Percentiles rank a stretch among this genome's conserved stretches.
These are phyloP conservation scores for Picochlorum sp. DNA, from an alignment of 139 green algal genomes.

Conservation along the genomic window DNA sequence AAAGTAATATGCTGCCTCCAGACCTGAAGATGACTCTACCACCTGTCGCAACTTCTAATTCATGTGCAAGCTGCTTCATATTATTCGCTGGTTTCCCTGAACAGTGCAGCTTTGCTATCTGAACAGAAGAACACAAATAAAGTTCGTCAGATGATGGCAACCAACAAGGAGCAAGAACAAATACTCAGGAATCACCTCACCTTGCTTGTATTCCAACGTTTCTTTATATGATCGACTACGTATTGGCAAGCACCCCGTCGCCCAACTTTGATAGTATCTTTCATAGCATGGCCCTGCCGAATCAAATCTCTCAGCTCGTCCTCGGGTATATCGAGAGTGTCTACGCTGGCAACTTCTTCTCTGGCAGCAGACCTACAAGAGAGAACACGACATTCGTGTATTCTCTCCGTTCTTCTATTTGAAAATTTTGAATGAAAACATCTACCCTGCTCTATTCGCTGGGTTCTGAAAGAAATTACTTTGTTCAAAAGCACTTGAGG, in stretches of 20 bases:
- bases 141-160: too few relatives aligned
- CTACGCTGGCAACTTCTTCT: background rate
- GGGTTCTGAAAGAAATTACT: too few relatives aligned
- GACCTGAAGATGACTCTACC: slow-evolving; percentile 19
- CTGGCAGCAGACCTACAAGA: too few relatives aligned
- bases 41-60: slow-evolving; percentile 20
- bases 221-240: slow-evolving; percentile 14
- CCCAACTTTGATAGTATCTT: slow-evolving; percentile 27
- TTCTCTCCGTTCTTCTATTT: too few relatives aligned
- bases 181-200: background rate
- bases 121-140: background rate
- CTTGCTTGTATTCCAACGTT: slow-evolving; percentile 26
- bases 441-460: too few relatives aligned
- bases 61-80: slow-evolving; percentile 22
- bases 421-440: too few relatives aligned
- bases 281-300: slow-evolving; percentile 12
- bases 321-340: background rate
- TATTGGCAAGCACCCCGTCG: background rate
- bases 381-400: too few relatives aligned
- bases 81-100: slow-evolving; percentile 24
- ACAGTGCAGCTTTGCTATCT: slow-evolving; percentile 28
- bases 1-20: slow-evolving; percentile 25
- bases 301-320: slow-evolving; percentile 17
- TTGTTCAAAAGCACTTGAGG: too few relatives aligned
- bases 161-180: too few relatives aligned